These are phyloP conservation scores for Kwoniella shivajii DNA, from an alignment of 1,284 basidiomycete species.

Conservation along the genomic window DNA sequence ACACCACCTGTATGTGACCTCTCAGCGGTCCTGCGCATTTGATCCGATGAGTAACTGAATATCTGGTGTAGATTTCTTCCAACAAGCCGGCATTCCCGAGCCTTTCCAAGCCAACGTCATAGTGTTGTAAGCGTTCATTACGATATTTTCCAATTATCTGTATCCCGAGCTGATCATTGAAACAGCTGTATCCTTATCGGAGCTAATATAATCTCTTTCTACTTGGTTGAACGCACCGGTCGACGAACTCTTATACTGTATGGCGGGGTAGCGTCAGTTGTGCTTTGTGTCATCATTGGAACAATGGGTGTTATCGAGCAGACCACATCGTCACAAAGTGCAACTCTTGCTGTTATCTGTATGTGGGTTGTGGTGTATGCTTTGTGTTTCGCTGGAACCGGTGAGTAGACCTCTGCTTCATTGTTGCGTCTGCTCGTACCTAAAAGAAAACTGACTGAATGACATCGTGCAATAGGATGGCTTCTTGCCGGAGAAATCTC, in stretches of 20 bases:
- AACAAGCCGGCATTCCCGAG: conserved; percentile 19
- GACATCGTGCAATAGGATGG: conserved; percentile 5
- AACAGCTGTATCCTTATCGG: conserved; percentile 6
- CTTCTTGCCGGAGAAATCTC: conserved; percentile 18
- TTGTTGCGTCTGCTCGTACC: background rate
- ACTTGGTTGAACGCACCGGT: conserved; percentile 15
- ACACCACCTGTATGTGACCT: conserved; percentile 11
- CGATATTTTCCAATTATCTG: conserved; percentile 4
- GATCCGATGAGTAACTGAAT: background rate
- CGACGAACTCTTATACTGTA: conserved; percentile 8
- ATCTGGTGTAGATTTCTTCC: conserved; percentile 20
- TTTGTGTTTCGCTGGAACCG: conserved; percentile 16
- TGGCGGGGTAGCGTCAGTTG: conserved; percentile 1
- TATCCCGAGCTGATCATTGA: background rate
- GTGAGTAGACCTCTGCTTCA: background rate
- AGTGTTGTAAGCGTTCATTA: conserved; percentile 13
- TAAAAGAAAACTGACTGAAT: background rate
- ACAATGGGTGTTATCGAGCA: conserved; percentile 15
- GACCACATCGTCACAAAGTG: conserved; percentile 3
- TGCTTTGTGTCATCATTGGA: conserved; percentile 21
- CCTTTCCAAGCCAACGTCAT: conserved; percentile 22
- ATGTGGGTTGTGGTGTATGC: conserved; percentile 24
- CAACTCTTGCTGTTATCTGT: conserved; percentile 11
- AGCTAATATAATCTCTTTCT: conserved; percentile 11
- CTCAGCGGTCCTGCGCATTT: background rate